phyloP scores from a whole-genome alignment of 495 filamentous ascomycete species.

The Lichina pygmaea region DNA sequence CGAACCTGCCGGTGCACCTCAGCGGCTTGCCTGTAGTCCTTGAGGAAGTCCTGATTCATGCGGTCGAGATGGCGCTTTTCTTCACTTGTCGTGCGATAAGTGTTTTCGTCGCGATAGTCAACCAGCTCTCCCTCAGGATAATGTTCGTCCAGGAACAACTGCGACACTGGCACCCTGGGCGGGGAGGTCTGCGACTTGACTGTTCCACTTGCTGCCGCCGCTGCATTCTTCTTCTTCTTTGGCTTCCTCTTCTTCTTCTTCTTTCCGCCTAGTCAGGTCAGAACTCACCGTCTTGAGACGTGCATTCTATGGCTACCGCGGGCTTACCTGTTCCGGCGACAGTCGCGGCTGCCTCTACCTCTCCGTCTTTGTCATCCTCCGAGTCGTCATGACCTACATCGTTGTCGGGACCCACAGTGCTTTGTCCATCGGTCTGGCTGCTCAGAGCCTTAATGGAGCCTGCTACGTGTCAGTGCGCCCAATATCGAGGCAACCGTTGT shows the following conservation, averaged over 20 bases:
- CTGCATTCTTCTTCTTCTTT: constrained; percentile 36
- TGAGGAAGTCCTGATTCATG: constrained; percentile 59
- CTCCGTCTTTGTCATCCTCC: constrained; percentile 22
- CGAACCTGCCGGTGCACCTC: constrained; percentile 78
- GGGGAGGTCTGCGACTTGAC: constrained; percentile 45
- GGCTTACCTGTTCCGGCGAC: constrained; percentile 10
- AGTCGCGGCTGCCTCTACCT: constrained; percentile 13
- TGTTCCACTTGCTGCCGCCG: constrained; percentile 4
- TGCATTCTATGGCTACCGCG: too few relatives aligned
- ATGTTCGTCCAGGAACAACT: constrained; percentile 44
- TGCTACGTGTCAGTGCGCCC: background rate
- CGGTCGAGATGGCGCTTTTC: constrained; percentile 70
- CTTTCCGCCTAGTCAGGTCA: constrained; percentile 12
- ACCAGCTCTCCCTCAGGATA: constrained; percentile 66
- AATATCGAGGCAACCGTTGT: background rate
- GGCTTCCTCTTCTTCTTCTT: constrained; percentile 39
- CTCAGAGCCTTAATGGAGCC: background rate
- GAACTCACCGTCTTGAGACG: too few relatives aligned
- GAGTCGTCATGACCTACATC: constrained; percentile 6
- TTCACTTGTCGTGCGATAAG: constrained; percentile 58
- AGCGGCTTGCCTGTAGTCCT: constrained; percentile 65
- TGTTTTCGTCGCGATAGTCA: constrained; percentile 50
- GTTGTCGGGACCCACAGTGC: background rate
- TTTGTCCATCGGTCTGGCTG: background rate
- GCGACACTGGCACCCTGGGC: constrained; percentile 45